Base-by-base conservation (phyloP, 2,329 filamentous ascomycete species). In the Dothideomycetidae sp. region DNA sequence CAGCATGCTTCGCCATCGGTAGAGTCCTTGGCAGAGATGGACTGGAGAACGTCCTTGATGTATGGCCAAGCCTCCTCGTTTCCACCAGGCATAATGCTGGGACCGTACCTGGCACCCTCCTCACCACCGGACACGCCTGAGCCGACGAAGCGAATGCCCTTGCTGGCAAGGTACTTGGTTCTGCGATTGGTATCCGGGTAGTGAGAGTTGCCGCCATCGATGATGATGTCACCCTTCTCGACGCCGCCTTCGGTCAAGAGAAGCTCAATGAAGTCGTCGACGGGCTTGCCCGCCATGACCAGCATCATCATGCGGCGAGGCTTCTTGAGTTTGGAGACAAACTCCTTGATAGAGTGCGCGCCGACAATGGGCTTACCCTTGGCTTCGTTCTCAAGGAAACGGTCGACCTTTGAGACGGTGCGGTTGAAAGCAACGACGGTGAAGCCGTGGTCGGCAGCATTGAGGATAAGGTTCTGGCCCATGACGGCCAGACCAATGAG, bases 31-130 rank as follows among this genome's bases (percentile, higher is more conserved):
- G 90, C 90, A 47, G 90, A 75, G 60, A 98, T 93, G 70, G 76
- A 76, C 71, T 98, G 90, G 74, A 98, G 93, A 58, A 98, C 82
- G 56, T 96, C 86, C 78, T 98, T 96, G 71, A 98, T 92, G 66
- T 81, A 76, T 54, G 84, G 84, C 90, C 90, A 96, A 39, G 90
- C 90, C 64, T 83, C 83, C 73, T 96, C 85, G 67, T 93, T 85
- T 66, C 90, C 90, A 75, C 90, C 90, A 48, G 90, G 90, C 90
- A 98, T 98, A 64, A 98, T 73, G 49, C 85, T 94, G 53, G 90
- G 90, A 42, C 90, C 90, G 59, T 92, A 93, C 54, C 90, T 81
- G 59, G 90, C 90, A 76, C 90, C 90, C 73, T 98, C 90, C 72
- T 98, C 90, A 71, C 90, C 90, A 69, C 90, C 90, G 50, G 90